Evolutionary conservation across 306 rosid genomes (phyloP), one percentile per base, ranked within the genome.

Genomic region (Parietaria judaica): DNA sequence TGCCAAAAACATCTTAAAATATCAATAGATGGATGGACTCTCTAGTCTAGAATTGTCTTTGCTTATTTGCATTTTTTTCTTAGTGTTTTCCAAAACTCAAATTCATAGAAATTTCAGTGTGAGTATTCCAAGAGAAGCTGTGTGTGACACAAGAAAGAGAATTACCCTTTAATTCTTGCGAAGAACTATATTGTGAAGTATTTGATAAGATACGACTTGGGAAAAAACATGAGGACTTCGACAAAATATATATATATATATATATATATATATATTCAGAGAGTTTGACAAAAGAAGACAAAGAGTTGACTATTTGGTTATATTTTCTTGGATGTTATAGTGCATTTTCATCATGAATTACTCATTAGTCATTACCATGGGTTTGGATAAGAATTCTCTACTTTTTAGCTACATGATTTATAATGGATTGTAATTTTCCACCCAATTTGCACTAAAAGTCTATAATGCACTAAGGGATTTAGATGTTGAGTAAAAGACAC

Each of bases 1-100:
- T 23, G 31, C 31, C 2, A 23, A 23, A 23, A 23, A 23, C 2
- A 23, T 23, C 1, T 23, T 39, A 71, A 11, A 10, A 49, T 66
- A 16, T 49, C 71, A 66, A 12, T 47, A 62, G 14, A 56, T 57
- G 39, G 11, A 17, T 60, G 37, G 38, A 60, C 64, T 60, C 31
- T 8, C 15, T 46, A 7, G 50, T 8, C 14, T 49, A 10, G 64
- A 41, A 7, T 60, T 60, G 51, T 60, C 17, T 17, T 58, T 36
- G 6, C 5, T 13, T 56, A 5, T 36, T 36, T 56, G 41, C 7
- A 53, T 13, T 41, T 7, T 23, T 23, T 23, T 23, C 31, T 56
- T 56, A 7, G 60, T 36, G 36, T 56, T 56, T 8, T 53, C 36
- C 57, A 4, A 56, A 56, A 34, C n/a, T 36, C 7, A 56, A 56